phyloP scores from a whole-genome alignment of 345 rosid genomes.

The Linum usitatissimum region DNA sequence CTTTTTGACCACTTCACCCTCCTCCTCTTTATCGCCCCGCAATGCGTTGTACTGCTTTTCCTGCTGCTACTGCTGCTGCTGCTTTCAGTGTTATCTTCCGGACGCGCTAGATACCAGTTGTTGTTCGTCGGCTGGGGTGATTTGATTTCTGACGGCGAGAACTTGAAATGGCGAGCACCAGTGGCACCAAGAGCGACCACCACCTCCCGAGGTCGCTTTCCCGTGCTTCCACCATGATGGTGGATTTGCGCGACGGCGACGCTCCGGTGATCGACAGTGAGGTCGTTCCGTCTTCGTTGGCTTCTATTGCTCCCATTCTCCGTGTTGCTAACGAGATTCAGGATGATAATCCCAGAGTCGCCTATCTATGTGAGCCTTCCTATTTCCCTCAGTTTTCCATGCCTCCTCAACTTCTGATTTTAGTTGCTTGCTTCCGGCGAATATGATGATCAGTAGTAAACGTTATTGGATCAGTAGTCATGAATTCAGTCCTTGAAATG shows the following conservation, averaged over 20 bases:
- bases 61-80: background rate
- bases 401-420: background rate
- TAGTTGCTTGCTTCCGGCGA: background rate
- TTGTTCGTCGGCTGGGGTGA: background rate
- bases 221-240: conserved; percentile 39
- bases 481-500: no score
- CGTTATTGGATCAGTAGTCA: no score
- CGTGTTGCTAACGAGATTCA: conserved; percentile 90
- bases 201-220: conserved; percentile 31
- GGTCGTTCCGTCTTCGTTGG: conserved; percentile 79
- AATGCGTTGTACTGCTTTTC: background rate
- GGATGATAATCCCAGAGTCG: conserved; percentile 59
- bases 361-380: conserved; percentile 66
- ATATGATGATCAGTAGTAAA: background rate
- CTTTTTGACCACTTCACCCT: background rate
- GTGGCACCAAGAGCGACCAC: conserved; percentile 45
- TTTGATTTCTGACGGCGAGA: background rate
- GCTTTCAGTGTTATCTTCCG: background rate
- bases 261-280: conserved; percentile 56
- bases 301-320: conserved; percentile 59
- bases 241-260: conserved; percentile 43
- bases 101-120: background rate
- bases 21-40: background rate
- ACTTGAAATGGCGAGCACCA: conserved; percentile 59
- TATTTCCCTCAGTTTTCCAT: background rate